Percentiles rank a stretch among this genome's conserved stretches.
Evolutionary conservation across 2,329 filamentous ascomycete genomes (phyloP).

Genomic region (Fusarium luffae): DNA sequence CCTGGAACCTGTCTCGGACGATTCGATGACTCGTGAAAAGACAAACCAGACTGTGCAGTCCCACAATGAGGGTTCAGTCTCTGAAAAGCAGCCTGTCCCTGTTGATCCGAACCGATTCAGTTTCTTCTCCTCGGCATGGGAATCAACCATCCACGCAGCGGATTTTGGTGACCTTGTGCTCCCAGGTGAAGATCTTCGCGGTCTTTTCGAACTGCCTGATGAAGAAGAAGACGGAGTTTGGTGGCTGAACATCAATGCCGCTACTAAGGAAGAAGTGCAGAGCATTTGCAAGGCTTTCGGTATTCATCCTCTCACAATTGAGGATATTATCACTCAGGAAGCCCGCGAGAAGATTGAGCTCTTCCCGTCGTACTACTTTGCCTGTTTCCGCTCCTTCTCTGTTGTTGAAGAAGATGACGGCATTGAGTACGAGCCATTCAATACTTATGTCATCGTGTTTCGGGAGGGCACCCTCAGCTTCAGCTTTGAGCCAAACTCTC

Average conservation of each 20-base stretch:
- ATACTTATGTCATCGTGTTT: constrained; percentile 97
- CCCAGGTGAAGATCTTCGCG: constrained; percentile 88
- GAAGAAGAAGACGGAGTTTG: constrained; percentile 83
- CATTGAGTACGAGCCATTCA: constrained; percentile 91
- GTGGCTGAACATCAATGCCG: constrained; percentile 96
- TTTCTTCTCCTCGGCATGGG: constrained; percentile 95
- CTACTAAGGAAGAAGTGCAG: constrained; percentile 87
- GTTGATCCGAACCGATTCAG: constrained; percentile 85
- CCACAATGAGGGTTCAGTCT: constrained; percentile 43
- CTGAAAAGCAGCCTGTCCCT: constrained; percentile 54
- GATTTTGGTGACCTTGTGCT: constrained; percentile 90
- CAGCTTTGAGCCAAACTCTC: constrained; percentile 87
- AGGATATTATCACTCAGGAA: constrained; percentile 96
- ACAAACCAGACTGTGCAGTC: constrained; percentile 45
- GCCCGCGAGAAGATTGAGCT: constrained; percentile 98
- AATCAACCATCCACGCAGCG: constrained; percentile 90
- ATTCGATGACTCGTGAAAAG: constrained; percentile 62
- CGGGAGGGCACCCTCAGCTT: constrained; percentile 95
- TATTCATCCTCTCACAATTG: constrained; percentile 93
- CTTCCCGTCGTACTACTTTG: constrained; percentile 97
- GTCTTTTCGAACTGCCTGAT: constrained; percentile 78
- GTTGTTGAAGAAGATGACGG: constrained; percentile 80
- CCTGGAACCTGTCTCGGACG: constrained; percentile 62
- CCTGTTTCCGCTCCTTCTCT: constrained; percentile 94
- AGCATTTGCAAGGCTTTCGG: constrained; percentile 94